Evolutionary conservation across 768 basidiomycete species (phyloP).

Genomic region (Daedaleopsis sinensis): DNA sequence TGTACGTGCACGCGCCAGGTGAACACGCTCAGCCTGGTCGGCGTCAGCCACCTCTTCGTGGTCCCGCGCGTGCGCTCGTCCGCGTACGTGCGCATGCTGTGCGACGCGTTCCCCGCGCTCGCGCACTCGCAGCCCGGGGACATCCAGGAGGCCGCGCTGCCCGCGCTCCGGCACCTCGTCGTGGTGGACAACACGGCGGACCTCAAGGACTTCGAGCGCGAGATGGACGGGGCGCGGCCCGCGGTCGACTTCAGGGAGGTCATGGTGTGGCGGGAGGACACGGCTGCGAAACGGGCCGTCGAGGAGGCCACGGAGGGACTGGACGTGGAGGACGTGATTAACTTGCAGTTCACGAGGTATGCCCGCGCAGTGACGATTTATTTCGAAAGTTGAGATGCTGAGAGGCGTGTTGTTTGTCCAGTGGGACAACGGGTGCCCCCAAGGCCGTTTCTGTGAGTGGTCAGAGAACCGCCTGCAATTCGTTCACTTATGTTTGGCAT

Average conservation of each 20-base stretch:
- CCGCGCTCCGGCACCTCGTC: conserved; percentile 63
- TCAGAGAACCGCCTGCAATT: neutral
- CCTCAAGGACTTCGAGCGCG: conserved; percentile 40
- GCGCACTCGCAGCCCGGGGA: conserved; percentile 50
- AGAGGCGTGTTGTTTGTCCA: conserved; percentile 27
- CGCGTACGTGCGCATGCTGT: conserved; percentile 61
- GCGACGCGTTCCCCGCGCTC: conserved; percentile 60
- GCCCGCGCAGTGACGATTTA: neutral
- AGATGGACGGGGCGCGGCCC: conserved; percentile 46
- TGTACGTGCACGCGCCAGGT: conserved; percentile 44
- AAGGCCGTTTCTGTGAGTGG: conserved; percentile 79
- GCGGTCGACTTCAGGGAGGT: conserved; percentile 74
- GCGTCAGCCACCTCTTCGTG: conserved; percentile 69
- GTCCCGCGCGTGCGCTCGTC: conserved; percentile 72
- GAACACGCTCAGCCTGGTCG: conserved; percentile 61
- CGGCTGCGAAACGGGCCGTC: conserved; percentile 45
- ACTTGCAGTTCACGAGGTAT: conserved; percentile 85
- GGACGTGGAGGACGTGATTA: conserved; percentile 71
- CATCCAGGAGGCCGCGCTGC: conserved; percentile 60
- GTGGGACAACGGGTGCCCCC: conserved; percentile 79
- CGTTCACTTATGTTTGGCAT: neutral
- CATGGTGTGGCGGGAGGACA: conserved; percentile 66
- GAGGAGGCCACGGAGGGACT: conserved; percentile 44
- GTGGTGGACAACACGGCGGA: conserved; percentile 62
- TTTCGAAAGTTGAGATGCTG: neutral